Evolutionary conservation across 768 basidiomycete genomes (phyloP).

Genomic region (Serendipita vermifera): DNA sequence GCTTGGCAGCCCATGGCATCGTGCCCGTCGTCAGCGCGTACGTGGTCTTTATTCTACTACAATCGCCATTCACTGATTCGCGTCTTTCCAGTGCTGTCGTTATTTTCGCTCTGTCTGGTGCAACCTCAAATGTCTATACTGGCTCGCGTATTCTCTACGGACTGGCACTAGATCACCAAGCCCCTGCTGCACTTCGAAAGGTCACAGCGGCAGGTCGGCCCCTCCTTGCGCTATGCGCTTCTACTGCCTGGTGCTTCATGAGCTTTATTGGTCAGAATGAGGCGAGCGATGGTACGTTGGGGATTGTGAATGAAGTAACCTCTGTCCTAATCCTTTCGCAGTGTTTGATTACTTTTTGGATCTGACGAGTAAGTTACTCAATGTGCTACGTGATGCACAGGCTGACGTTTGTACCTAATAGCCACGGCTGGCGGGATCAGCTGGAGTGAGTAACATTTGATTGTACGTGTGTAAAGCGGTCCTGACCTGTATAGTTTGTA

Average conservation of each 20-base stretch:
- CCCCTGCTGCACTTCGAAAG: not conserved
- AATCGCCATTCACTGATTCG: no score
- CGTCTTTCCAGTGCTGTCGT: not conserved
- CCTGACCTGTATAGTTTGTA: not conserved
- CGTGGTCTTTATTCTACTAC: not conserved
- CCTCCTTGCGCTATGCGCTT: not conserved
- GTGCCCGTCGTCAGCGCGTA: conserved; percentile 1
- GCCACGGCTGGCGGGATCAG: not conserved
- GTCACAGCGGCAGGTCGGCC: not conserved
- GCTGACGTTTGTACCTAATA: not conserved
- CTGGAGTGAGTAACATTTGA: not conserved
- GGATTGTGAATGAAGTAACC: not conserved
- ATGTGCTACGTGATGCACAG: not conserved
- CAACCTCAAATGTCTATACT: conserved; percentile 3
- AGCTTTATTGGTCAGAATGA: conserved; percentile 7
- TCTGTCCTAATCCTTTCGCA: not conserved
- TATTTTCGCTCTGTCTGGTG: not conserved
- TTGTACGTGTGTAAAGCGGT: not conserved
- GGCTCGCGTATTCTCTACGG: not conserved
- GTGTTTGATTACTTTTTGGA: conserved; percentile 6
- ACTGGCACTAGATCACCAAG: not conserved
- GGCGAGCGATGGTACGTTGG: not conserved
- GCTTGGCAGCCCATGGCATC: not conserved
- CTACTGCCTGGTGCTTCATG: not conserved
- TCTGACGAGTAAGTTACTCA: not conserved